Conservation (phyloP, 345 rosid genomes). For the Bruguiera parviflora region DNA sequence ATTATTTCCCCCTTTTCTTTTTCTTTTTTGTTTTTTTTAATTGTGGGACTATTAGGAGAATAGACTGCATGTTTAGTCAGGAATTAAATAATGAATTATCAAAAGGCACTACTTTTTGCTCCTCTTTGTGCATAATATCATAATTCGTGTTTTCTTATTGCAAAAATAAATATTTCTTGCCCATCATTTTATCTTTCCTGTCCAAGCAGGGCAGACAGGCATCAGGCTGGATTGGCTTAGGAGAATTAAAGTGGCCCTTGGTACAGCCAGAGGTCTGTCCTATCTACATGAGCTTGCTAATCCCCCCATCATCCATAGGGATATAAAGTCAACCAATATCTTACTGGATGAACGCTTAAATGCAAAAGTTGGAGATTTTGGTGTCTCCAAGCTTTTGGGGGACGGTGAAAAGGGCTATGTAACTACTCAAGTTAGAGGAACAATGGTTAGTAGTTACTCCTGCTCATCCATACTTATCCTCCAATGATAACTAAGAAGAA, state of each 20-base stretch:
- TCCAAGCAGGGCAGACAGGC: conserved; percentile 63
- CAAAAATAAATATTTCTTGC: no score
- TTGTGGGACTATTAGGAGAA: no score
- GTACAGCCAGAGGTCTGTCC: conserved; percentile 76
- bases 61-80: no score
- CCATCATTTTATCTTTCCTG: no score
- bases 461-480: neutral
- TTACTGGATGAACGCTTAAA: conserved; percentile 68
- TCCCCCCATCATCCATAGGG: conserved; percentile 28
- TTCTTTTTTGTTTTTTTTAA: no score
- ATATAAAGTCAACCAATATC: conserved; percentile 80
- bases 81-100: no score
- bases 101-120: no score
- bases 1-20: no score
- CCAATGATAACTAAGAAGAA: no score
- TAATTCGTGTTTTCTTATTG: no score
- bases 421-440: conserved; percentile 94
- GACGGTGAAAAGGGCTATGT: conserved; percentile 61
- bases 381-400: conserved; percentile 70
- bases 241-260: conserved; percentile 74
- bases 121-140: neutral
- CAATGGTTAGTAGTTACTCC: conserved; percentile 56
- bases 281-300: conserved; percentile 92
- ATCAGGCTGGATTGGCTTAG: conserved; percentile 75
- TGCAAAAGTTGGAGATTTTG: conserved; percentile 93